Base-by-base conservation (phyloP, 139 green algal genomes). In the Eudorina sp. region DNA sequence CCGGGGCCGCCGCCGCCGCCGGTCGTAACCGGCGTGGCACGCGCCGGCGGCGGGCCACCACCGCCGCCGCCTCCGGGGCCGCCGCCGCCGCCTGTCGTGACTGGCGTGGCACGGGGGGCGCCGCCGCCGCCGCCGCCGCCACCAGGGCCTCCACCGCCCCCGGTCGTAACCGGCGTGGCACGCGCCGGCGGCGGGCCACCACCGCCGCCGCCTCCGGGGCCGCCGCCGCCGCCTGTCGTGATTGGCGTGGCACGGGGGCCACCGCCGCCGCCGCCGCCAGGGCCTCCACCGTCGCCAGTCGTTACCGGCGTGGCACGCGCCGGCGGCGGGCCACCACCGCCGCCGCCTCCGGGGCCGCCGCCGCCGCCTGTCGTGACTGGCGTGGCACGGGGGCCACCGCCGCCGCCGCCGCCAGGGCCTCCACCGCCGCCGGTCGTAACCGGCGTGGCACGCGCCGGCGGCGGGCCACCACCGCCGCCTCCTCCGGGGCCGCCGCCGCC, bases 41-140 rank as follows among this genome's bases (percentile, higher is more conserved):
- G 7, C 7, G n/a, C n/a, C n/a, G n/a, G n/a, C n/a, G n/a, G n/a
- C n/a, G 14, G 38, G 4, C 38, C 69, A 8, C 66, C 66, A 8
- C 69, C 72, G 3, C 72, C 72, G 43, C 72, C 72, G 41, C 72
- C 72, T 5, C 72, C 72, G 40, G 72, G 72, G 43, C 72, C 72
- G 16, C 72, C 72, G 16, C 72, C 72, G 43, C 72, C 72, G 25
- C 43, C 72, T 7, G 27, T 43, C 5, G 9, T 80, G 4, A n/a
- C 72, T 55, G 72, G 43, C 45, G 25, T 21, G 7, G 41, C 5
- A 40, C 53, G 36, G 38, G 40, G 11, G 38, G 64, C 64, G 31
- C 38, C 72, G 7, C 72, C 46, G 9, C 74, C 74, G 3, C 74
- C 74, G 8, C 74, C 72, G 72, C 72, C 74, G 9, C 74, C 74